Base-by-base conservation (phyloP, 2,329 filamentous ascomycete species). In the Emergomyces orientalis region DNA sequence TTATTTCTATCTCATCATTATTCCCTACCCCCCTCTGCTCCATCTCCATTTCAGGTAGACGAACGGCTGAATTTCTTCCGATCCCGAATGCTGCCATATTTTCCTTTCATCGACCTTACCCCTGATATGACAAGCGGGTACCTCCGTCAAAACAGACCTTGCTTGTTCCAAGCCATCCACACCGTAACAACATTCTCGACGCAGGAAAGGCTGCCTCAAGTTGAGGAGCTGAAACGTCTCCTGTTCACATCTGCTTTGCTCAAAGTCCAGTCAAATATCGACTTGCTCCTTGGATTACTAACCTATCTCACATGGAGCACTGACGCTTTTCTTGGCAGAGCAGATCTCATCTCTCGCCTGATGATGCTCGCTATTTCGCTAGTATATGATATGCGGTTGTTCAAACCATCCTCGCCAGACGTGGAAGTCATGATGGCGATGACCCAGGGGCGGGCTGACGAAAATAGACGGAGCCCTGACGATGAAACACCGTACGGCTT, bases 231-330 rank as follows among this genome's bases (percentile, higher is more conserved):
- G 45, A 75, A 75, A 62, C 69, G 41, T 11, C 32, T 67, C 1
- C n/a, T 77, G 6, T 70, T 67, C 27, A 68, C 68, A 55, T 71
- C 71, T 13, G 67, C 70, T 3, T 59, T 76, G 14, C 41, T 73
- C 11, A 61, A 72, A 34, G 68, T 69, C 22, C 64, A 73, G 60
- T 72, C 70, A 47, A 72, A 63, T 60, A 72, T 76, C 2, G 75
- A 78, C 63, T 61, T 77, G 55, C 69, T 78, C 5, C 69, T 75
- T 14, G 72, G 71, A 7, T 22, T 75, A 22, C 65, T 78, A n/a
- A 74, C 71, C 0, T 78, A 74, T 62, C 60, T 76, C 39, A 67
- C 73, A 57, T 77, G 75, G 75, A 74, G 74, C 62, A 73, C 69
- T 25, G 73, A 76, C 37, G 61, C 68, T 11, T 73, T 75, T 59